Evolutionary conservation across 768 basidiomycete genomes (phyloP).

Genomic region (Asterophora parasitica): DNA sequence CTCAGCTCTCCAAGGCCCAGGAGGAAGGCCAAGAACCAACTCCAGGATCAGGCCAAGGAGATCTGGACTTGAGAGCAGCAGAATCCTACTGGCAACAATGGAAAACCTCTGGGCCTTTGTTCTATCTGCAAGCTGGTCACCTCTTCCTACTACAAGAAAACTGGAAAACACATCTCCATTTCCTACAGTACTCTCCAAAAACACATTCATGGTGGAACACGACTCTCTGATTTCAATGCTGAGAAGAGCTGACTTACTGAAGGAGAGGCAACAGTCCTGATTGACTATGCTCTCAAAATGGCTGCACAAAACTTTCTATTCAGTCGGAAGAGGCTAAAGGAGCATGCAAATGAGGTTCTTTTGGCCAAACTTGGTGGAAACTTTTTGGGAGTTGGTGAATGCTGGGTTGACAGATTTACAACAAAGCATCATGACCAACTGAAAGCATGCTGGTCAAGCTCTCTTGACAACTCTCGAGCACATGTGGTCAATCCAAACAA

Average conservation of each 20-base stretch:
- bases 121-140: not conserved
- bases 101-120: not conserved
- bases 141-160: too few species aligned
- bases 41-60: not conserved
- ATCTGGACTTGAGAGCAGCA: slow-evolving; percentile 1
- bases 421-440: slow-evolving; percentile 14
- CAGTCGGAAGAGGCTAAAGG: slow-evolving; percentile 13
- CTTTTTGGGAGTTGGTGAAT: slow-evolving; percentile 3
- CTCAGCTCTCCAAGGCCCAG: not conserved
- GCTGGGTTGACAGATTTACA: not conserved
- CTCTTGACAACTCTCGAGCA: slow-evolving; percentile 27
- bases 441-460: slow-evolving; percentile 27
- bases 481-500: slow-evolving; percentile 27
- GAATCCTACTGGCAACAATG: not conserved
- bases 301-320: slow-evolving; percentile 23
- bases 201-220: too few species aligned
- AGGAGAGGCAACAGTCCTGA: not conserved
- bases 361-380: slow-evolving; percentile 5
- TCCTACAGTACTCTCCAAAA: too few species aligned
- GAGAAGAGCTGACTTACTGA: not conserved
- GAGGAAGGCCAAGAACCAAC: not conserved
- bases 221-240: too few species aligned
- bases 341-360: slow-evolving; percentile 24
- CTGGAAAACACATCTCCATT: too few species aligned
- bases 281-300: slow-evolving; percentile 24